Evolutionary conservation across 2,329 filamentous ascomycete species (phyloP), one percentile per base, ranked within the genome.

Genomic region (Ascochyta lentis): DNA sequence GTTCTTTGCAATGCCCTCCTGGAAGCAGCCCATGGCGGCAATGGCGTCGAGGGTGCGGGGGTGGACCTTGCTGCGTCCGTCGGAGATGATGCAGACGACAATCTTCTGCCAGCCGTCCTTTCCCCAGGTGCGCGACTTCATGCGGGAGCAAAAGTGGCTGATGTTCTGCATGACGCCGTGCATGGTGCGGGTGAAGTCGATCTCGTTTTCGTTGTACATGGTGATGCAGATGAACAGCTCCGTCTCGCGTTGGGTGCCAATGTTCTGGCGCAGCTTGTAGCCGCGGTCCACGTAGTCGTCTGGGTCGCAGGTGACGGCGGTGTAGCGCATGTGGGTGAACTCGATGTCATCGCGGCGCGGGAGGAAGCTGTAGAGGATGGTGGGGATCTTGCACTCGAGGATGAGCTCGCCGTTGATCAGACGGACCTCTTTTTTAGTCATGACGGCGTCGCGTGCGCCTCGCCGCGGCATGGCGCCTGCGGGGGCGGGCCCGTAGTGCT

Each of bases 201-300:
- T 91, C 73, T 98, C 95, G 77, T 97, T 91, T 78, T 99, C 95
- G 77, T 99, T 99, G 81, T 97, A 98, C 95, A 98, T 98, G 67
- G 95, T 99, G 59, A 99, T 83, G 73, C 93, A 96, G 68, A 99
- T 96, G 74, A 98, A 95, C 7, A 99, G 80, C 77, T 99, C 95
- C 0, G 94, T 98, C 76, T 98, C 93, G 60, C 95, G 87, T 26
- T 88, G 81, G 0, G 91, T 96, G 41, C 92, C 92, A 58, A 97
- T 92, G 70, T 91, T 91, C 76, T 98, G 95, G 49, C 95, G 89
- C 68, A 99, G 80, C 72, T 96, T 95, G 80, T 97, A 99, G 1
- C 93, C 94, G 59, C 89, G 86, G 7, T 88, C 84, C 3, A 92
- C 90, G 68, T 96, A 98, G 73, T 98, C 92, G 74, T 97, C 93